Evolutionary conservation across 2,329 filamentous ascomycete genomes (phyloP), one percentile per base, ranked within the genome.

Genomic region (Claviceps monticola): DNA sequence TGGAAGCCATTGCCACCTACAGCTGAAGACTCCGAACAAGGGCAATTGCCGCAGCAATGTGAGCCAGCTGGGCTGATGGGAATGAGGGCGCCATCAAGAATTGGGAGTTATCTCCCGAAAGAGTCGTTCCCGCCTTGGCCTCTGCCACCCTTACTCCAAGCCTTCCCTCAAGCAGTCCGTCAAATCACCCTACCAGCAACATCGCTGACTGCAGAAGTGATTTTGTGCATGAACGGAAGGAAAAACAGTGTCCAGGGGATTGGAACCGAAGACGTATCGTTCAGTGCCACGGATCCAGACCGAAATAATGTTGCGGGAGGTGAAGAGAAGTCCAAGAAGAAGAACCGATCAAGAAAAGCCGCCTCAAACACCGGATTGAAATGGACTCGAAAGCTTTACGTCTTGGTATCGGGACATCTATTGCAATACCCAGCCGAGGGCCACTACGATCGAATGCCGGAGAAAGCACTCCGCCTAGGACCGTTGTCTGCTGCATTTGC

Each of bases 161-260:
- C 87, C 13, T 95, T 89, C 63, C 84, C 87, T 0, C 89, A 95
- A 66, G 82, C 88, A 2, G 76, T 88, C 57, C 89, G 86, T 61
- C 80, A 93, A 64, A 82, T 80, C 11, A 80, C 77, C 16, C 71
- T 95, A 3, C 77, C 82, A 26, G 77, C 84, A 16, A 83, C 84
- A 39, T 78, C 76, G 2, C 68, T 84, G 11, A 79, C 84, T 1
- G 77, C 84, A 1, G 89, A 94, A 55, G 68, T 76, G 1, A 78
- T 93, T 46, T 64, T 88, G 49, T 79, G 83, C 54, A 68, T 78
- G 47, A 78, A 80, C 56, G 74, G 75, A 49, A 71, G 73, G 54
- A 76, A 74, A 34, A 60, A 63, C 13, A 58, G 50, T 36, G 11
- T 54, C 14, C 37, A 42, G 23, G 39, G 29, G 6, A 54, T 45